Conservation (phyloP, 176 grass and related monocot species). For the Ensete glaucum region DNA sequence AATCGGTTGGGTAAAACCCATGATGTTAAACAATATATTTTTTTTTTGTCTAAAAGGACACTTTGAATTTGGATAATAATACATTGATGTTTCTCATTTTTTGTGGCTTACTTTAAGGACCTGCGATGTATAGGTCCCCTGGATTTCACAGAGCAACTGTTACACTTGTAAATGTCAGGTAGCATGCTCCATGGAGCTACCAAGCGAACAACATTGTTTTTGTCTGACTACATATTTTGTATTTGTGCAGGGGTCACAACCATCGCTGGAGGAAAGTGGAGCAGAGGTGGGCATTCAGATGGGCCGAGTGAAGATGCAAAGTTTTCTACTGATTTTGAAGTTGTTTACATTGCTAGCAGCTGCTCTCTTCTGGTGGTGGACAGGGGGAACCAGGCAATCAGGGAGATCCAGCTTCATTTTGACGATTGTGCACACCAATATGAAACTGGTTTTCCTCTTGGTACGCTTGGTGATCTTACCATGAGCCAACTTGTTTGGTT, state of each 20-base stretch:
- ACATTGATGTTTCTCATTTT: too few relatives aligned
- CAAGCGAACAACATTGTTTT: background rate
- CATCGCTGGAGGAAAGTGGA: constrained; percentile 80
- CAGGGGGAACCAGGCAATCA: constrained; percentile 90
- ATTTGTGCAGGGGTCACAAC: constrained; percentile 75
- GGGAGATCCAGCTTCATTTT: constrained; percentile 72
- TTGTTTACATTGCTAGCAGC: constrained; percentile 65
- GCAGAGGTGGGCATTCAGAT: constrained; percentile 67
- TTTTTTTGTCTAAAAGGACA: too few relatives aligned
- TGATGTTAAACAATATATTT: too few relatives aligned
- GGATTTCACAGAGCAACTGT: too few relatives aligned
- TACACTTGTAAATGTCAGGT: too few relatives aligned
- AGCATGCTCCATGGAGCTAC: too few relatives aligned
- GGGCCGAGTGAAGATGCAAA: constrained; percentile 87
- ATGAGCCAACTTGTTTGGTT: background rate
- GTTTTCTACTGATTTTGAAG: constrained; percentile 92
- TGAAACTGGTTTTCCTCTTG: constrained; percentile 84
- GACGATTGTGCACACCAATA: constrained; percentile 74
- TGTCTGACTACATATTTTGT: background rate
- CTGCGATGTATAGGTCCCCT: too few relatives aligned
- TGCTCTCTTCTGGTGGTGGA: constrained; percentile 94
- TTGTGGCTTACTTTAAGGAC: too few relatives aligned
- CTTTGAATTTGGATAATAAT: too few relatives aligned
- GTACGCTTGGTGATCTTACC: constrained; percentile 28
- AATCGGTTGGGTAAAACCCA: too few relatives aligned